Evolutionary conservation across 1,284 basidiomycete genomes (phyloP), one percentile per base, ranked within the genome.

Genomic region (Moesziomyces sp.): DNA sequence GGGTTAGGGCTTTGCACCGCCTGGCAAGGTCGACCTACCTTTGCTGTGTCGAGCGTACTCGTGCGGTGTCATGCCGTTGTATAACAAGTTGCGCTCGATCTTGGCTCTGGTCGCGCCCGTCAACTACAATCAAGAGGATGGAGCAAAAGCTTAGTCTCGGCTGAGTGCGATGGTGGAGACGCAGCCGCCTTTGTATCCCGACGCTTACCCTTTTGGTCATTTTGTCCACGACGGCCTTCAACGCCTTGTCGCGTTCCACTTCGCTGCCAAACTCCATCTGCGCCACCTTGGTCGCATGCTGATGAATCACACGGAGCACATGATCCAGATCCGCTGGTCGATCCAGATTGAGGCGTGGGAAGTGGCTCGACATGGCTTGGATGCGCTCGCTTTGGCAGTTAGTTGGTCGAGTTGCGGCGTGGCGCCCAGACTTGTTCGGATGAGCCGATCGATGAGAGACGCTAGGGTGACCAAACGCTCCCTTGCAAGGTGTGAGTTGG

Each of bases 211-310:
- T 56, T 26, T 60, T 60, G 40, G 67, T 49, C 51, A 60, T 52
- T 53, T 73, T 73, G 44, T 60, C 57, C 10, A 73, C 64, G 19
- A 58, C 42, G 1, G 52, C 59, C 34, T 58, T 73, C 16, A 73
- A 46, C 53, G 64, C 57, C 54, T 67, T 67, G 51, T 73, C 64
- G 16, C 59, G 51, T 35, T 67, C 64, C 0, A 73, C 51, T 34
- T 62, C 70, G 45, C 60, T 73, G 18, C 70, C 70, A 18, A 73
- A 73, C 53, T 73, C 70, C 70, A 73, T 73, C 26, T 73, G 70
- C 3, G 70, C 70, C 13, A 73, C 60, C 48, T 73, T 73, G 57
- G 52, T 49, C 28, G 64, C 64, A 44, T 73, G 63, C n/a, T 57
- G 46, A 26, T 64, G 43, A 35, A 73, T 54, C 4, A 46, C 56